phyloP scores from a whole-genome alignment of 116 monocot genomes.

The Trichopus zeylanicus region DNA sequence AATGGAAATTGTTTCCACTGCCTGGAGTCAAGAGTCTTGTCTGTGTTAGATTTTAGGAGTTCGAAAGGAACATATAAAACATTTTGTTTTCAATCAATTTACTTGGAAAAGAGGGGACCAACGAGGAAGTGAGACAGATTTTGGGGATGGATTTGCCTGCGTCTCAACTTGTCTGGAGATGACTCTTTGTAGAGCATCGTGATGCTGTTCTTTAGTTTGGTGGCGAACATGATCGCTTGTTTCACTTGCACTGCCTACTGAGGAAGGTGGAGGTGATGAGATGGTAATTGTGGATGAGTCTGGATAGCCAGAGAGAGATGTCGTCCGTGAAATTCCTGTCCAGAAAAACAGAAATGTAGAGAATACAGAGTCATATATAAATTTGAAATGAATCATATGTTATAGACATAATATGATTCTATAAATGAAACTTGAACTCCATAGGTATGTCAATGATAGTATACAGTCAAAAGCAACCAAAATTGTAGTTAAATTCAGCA shows the following conservation, averaged over 20 bases:
- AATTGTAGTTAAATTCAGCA: too few relatives aligned
- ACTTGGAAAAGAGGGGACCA: conserved; percentile 1
- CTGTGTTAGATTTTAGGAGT: too few relatives aligned
- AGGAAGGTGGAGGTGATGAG: conserved; percentile 6
- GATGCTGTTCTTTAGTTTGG: neutral
- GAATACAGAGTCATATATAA: neutral
- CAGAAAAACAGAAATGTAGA: neutral
- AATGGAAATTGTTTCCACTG: too few relatives aligned
- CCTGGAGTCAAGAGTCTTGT: too few relatives aligned
- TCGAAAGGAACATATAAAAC: neutral
- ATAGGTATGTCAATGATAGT: too few relatives aligned
- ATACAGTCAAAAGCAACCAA: too few relatives aligned
- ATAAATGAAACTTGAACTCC: too few relatives aligned
- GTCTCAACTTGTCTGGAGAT: neutral
- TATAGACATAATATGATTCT: too few relatives aligned
- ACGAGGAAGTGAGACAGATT: conserved; percentile 1
- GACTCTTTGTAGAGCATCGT: neutral
- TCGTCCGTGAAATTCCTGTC: neutral
- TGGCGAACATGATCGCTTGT: neutral
- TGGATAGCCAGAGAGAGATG: neutral
- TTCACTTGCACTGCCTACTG: conserved; percentile 4
- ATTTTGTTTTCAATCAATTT: neutral
- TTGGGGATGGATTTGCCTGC: neutral
- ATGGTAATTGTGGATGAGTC: neutral
- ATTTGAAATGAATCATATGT: too few relatives aligned